Evolutionary conservation across 176 grass and related monocot genomes (phyloP).

Genomic region (Carex littledalei): DNA sequence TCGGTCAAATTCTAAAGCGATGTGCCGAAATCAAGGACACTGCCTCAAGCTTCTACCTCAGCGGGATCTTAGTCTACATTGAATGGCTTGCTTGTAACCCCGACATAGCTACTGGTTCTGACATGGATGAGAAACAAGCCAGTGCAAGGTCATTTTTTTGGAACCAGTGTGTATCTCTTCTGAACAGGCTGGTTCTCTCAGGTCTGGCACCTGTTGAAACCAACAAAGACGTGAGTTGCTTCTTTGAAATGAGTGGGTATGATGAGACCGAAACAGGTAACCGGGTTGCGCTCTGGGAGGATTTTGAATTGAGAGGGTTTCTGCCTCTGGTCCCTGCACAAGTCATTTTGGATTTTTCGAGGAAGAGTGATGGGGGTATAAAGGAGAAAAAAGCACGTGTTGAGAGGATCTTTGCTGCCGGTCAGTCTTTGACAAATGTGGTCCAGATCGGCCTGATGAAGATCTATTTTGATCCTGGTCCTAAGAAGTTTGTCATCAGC

Average conservation of each 20-base stretch:
- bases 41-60: conserved; percentile 68
- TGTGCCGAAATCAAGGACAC: conserved; percentile 55
- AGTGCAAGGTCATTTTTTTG: conserved; percentile 79
- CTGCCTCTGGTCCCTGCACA: conserved; percentile 69
- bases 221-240: conserved; percentile 66
- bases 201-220: conserved; percentile 44
- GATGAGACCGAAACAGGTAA: conserved; percentile 78
- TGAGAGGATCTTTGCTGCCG: conserved; percentile 69
- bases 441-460: conserved; percentile 56
- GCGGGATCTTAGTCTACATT: conserved; percentile 68
- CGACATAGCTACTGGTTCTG: conserved; percentile 49
- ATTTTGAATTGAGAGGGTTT: conserved; percentile 88
- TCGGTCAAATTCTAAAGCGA: conserved; percentile 63
- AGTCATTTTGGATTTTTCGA: conserved; percentile 82
- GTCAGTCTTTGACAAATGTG: conserved; percentile 43
- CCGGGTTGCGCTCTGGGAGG: conserved; percentile 73
- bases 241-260: conserved; percentile 72
- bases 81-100: conserved; percentile 87
- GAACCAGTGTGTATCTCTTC: conserved; percentile 69
- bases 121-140: conserved; percentile 68
- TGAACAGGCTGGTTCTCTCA: conserved; percentile 72
- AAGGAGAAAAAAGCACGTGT: conserved; percentile 63
- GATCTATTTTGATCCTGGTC: conserved; percentile 66
- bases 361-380: conserved; percentile 58
- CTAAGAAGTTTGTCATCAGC: conserved; percentile 57